These are phyloP conservation scores for Trichoderma endophyticum DNA, from an alignment of 2,329 filamentous ascomycete genomes.

Conservation along the genomic window DNA sequence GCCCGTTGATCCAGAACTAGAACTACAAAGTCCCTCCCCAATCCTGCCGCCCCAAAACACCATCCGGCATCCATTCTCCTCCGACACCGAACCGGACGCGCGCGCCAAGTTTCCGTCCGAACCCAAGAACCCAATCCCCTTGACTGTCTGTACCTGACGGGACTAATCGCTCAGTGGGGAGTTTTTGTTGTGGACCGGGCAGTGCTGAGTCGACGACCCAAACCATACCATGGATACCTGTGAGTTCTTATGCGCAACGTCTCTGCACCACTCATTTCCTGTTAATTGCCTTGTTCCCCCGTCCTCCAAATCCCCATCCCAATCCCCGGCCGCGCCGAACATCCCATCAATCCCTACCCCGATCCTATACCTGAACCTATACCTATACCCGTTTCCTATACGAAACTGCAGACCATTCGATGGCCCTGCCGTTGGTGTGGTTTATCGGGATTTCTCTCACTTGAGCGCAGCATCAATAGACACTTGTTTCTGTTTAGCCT, in stretches of 20 bases:
- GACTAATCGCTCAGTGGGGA: conserved; percentile 12
- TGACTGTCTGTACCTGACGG: neutral
- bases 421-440: neutral
- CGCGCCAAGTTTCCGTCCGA: neutral
- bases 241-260: conserved; percentile 8
- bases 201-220: neutral
- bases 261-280: conserved; percentile 1
- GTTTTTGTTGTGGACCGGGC: conserved; percentile 7
- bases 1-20: neutral
- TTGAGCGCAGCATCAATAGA: neutral
- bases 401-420: neutral
- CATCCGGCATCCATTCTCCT: neutral
- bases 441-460: conserved; percentile 2
- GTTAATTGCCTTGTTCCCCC: neutral
- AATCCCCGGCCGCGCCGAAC: conserved; percentile 4
- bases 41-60: neutral
- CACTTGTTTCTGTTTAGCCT: neutral
- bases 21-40: neutral
- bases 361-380: neutral
- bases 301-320: neutral
- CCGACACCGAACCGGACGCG: conserved; percentile 6
- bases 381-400: neutral
- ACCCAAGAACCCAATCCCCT: neutral
- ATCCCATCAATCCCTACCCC: neutral
- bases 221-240: conserved; percentile 6